Percentiles rank a stretch among this genome's conserved stretches.
Conservation (phyloP, 192 early-diverging fungal species). For the Fimicolochytrium jonesii region DNA sequence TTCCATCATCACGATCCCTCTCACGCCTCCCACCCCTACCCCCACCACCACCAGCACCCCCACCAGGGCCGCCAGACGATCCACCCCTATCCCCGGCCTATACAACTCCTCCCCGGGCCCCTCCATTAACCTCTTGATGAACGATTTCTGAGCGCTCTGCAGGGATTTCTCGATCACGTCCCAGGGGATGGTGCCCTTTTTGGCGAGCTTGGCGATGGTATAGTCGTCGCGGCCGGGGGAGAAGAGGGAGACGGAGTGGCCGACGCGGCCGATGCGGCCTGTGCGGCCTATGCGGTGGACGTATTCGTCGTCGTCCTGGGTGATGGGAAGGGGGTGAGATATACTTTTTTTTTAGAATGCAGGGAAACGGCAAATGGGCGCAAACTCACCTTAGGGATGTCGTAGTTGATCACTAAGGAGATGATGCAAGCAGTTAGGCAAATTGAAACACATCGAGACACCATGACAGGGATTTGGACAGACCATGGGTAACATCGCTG, state of each 20-base stretch:
- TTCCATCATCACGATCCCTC: neutral
- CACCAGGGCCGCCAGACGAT: neutral
- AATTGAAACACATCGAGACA: too few species aligned
- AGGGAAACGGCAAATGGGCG: too few species aligned
- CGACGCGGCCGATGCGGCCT: constrained; percentile 85
- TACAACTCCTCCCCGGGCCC: too few species aligned
- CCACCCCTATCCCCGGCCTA: constrained; percentile 2
- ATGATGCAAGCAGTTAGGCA: too few species aligned
- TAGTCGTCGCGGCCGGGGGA: constrained; percentile 84
- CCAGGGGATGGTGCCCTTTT: constrained; percentile 66
- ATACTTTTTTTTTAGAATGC: too few species aligned
- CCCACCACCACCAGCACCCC: constrained; percentile 7
- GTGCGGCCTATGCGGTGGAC: constrained; percentile 84
- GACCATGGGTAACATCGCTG: constrained; percentile 27
- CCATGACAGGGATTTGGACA: too few species aligned
- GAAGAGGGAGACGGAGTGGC: constrained; percentile 77
- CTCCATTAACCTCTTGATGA: too few species aligned
- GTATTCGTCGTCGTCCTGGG: constrained; percentile 12
- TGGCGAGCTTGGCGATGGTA: constrained; percentile 67
- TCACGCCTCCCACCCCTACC: neutral
- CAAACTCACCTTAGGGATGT: constrained; percentile 23
- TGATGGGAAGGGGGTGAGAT: too few species aligned
- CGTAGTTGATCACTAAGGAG: constrained; percentile 87
- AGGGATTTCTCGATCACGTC: constrained; percentile 11
- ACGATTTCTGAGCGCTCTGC: too few species aligned